phyloP scores from a whole-genome alignment of 2,329 filamentous ascomycete species.

The Ophiostoma pallidulum region DNA sequence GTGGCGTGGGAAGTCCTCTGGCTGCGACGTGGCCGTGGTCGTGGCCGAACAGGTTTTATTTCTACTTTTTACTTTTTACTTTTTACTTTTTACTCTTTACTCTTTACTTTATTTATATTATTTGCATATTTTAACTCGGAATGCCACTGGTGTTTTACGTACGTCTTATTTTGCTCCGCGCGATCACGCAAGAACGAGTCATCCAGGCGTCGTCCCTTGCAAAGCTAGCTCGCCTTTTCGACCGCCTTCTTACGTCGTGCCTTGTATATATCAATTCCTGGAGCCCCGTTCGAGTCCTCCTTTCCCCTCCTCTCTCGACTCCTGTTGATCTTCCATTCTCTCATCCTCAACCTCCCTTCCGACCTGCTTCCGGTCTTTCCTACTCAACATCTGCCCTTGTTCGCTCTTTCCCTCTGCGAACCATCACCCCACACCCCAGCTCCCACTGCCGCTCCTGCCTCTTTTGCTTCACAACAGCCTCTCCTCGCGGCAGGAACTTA shows the following conservation, averaged over 20 bases:
- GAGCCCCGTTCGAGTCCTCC: neutral
- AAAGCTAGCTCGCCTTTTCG: conserved; percentile 9
- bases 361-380: no score
- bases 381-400: no score
- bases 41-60: no score
- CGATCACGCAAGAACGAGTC: conserved; percentile 14
- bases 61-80: neutral
- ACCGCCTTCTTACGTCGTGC: neutral
- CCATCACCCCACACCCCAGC: no score
- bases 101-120: neutral
- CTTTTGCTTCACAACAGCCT: neutral
- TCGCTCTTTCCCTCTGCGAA: no score
- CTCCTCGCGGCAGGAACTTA: conserved; percentile 1
- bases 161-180: conserved; percentile 3
- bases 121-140: neutral
- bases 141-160: conserved; percentile 2
- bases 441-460: no score
- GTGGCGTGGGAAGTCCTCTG: no score
- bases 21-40: no score
- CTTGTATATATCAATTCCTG: neutral
- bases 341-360: no score
- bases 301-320: no score
- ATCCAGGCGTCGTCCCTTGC: conserved; percentile 3
- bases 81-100: neutral
- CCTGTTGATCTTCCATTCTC: neutral